Percentiles rank a stretch among this genome's conserved stretches.
Evolutionary conservation across 2,329 filamentous ascomycete genomes (phyloP).

Genomic region (Xylaria sp.): DNA sequence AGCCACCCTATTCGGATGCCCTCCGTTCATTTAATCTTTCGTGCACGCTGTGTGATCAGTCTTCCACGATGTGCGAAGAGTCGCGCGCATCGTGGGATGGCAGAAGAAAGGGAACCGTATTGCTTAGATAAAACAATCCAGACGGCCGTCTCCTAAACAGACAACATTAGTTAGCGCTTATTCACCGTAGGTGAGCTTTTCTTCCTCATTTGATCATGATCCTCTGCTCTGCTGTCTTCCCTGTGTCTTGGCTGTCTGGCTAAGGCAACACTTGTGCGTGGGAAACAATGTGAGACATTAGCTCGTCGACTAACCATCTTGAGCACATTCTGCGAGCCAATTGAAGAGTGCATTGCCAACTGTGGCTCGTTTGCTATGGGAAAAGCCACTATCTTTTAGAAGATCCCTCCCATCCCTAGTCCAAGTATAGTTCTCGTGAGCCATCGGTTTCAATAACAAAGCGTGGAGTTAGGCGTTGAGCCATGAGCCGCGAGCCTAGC

Average conservation of each 20-base stretch:
- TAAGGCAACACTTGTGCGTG: background rate
- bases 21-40: background rate
- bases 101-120: too few relatives aligned
- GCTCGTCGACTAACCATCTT: background rate
- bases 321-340: conserved; percentile 5
- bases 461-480: background rate
- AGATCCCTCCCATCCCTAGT: background rate
- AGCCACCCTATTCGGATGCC: background rate
- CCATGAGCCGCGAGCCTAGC: background rate
- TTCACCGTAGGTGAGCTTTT: too few relatives aligned
- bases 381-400: background rate
- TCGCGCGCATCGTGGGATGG: too few relatives aligned
- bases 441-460: background rate
- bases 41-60: background rate
- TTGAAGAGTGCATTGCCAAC: background rate
- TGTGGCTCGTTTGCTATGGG: background rate
- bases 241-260: background rate
- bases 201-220: too few relatives aligned
- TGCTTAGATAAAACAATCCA: too few relatives aligned
- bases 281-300: background rate
- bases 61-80: too few relatives aligned
- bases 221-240: background rate
- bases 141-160: too few relatives aligned
- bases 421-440: background rate
- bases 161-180: too few relatives aligned